These are phyloP conservation scores for Fraxinus sp. DNA, from an alignment of 305 asterid genomes.

Conservation along the genomic window DNA sequence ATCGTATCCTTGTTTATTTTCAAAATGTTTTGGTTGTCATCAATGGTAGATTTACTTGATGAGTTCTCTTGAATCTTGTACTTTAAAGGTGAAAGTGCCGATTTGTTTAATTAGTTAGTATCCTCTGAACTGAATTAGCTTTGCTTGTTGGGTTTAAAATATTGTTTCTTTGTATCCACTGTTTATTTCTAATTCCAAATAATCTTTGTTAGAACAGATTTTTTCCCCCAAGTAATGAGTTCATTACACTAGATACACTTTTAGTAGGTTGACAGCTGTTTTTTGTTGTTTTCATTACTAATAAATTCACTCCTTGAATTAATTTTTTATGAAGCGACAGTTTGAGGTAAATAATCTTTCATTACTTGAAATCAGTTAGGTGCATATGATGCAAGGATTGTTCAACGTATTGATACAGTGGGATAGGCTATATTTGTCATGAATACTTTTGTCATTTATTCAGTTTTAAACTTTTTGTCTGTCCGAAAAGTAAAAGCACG, in stretches of 20 bases:
- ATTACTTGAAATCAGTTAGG: neutral
- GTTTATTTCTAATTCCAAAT: neutral
- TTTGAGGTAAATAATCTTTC: neutral
- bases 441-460: neutral
- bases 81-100: conserved; percentile 11
- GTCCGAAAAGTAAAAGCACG: neutral
- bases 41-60: conserved; percentile 22
- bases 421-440: neutral
- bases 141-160: too few species aligned
- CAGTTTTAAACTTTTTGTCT: neutral
- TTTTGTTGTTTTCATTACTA: neutral
- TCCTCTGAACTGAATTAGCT: conserved; percentile 19
- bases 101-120: conserved; percentile 36
- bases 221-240: conserved; percentile 11
- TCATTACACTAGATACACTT: neutral
- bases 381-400: neutral
- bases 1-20: conserved; percentile 19
- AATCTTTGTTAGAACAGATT: conserved; percentile 9
- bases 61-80: conserved; percentile 14
- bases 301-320: neutral
- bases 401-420: neutral
- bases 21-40: conserved; percentile 14
- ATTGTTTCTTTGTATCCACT: neutral
- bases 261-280: neutral
- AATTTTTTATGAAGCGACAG: conserved; percentile 3